phyloP scores from a whole-genome alignment of 2,329 filamentous ascomycete genomes.

The Pezicula carpinea region DNA sequence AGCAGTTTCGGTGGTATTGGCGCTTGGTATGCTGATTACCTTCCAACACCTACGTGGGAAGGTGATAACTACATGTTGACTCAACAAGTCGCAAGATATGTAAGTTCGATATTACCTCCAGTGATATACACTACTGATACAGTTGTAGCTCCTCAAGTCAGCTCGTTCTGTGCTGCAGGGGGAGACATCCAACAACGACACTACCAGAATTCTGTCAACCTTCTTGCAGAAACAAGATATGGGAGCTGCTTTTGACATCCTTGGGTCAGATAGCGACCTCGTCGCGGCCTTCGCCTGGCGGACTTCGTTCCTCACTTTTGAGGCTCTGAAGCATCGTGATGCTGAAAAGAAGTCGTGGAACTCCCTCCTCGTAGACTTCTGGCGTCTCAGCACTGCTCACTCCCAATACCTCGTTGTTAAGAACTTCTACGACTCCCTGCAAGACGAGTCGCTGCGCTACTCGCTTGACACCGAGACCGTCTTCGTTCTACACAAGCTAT shows the following conservation, averaged over 20 bases:
- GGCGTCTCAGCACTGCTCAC: constrained; percentile 69
- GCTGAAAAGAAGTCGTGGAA: constrained; percentile 75
- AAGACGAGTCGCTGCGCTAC: constrained; percentile 44
- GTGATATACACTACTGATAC: neutral
- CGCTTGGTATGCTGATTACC: constrained; percentile 69
- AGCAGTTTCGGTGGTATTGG: constrained; percentile 73
- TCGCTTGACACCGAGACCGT: constrained; percentile 54
- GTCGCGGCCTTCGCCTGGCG: constrained; percentile 74
- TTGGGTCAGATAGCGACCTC: constrained; percentile 65
- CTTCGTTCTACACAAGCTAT: constrained; percentile 58
- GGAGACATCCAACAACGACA: constrained; percentile 62
- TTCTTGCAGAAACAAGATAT: constrained; percentile 64
- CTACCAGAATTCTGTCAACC: constrained; percentile 57
- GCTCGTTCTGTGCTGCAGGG: constrained; percentile 65
- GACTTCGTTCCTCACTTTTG: constrained; percentile 68
- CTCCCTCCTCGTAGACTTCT: constrained; percentile 72
- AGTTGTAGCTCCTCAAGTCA: constrained; percentile 60
- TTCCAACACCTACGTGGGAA: constrained; percentile 58
- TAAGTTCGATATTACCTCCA: constrained; percentile 28
- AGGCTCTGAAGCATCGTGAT: constrained; percentile 69
- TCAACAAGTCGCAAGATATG: constrained; percentile 71
- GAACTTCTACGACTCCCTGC: constrained; percentile 70
- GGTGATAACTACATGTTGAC: constrained; percentile 82
- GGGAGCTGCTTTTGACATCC: constrained; percentile 69
- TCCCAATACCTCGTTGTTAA: constrained; percentile 75